phyloP scores from a whole-genome alignment of 2,329 filamentous ascomycete species.

The Fusarium solani-melongenae region DNA sequence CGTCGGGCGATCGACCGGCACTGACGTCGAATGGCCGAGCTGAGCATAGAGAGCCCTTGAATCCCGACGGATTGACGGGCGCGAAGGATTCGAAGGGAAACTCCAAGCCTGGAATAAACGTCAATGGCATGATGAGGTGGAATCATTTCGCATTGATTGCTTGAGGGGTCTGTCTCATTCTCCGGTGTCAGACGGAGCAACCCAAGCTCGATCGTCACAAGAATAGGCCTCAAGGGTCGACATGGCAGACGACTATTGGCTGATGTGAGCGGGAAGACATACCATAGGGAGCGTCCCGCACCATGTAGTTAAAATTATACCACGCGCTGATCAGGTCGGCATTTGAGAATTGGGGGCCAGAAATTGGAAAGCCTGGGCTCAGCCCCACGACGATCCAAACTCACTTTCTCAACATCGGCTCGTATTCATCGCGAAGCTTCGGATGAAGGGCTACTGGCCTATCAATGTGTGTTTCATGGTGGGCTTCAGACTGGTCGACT shows the following conservation, averaged over 20 bases:
- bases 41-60: background rate
- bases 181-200: conserved; percentile 1
- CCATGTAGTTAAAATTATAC: background rate
- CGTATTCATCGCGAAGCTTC: background rate
- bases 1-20: background rate
- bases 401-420: background rate
- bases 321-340: background rate
- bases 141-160: background rate
- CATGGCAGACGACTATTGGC: background rate
- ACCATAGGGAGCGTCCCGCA: background rate
- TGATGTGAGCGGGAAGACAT: background rate
- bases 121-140: background rate
- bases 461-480: background rate
- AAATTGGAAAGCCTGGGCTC: background rate
- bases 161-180: background rate
- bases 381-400: background rate
- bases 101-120: background rate
- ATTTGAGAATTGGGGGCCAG: background rate
- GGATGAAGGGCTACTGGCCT: background rate
- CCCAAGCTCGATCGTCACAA: background rate
- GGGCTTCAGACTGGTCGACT: background rate
- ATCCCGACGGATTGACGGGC: background rate
- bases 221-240: background rate
- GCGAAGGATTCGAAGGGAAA: background rate
- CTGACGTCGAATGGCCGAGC: background rate